These are phyloP conservation scores for Tagetes erecta DNA, from an alignment of 129 eudicot species.

Conservation along the genomic window DNA sequence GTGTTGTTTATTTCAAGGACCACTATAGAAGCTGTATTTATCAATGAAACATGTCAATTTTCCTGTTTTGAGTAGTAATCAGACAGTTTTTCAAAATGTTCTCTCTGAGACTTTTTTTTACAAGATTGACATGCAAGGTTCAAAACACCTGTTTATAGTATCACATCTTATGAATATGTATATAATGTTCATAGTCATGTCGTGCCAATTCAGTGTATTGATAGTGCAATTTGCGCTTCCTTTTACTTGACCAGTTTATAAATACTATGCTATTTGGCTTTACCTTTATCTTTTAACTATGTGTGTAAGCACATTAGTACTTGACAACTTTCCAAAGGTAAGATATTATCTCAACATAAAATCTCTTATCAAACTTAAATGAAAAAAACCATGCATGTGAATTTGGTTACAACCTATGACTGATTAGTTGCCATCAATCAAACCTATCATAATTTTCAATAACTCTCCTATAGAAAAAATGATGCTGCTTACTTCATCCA, in stretches of 20 bases:
- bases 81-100: slow-evolving; percentile 39
- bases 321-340: slow-evolving; percentile 18
- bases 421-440: slow-evolving; percentile 40
- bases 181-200: slow-evolving; percentile 19
- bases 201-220: slow-evolving; percentile 1
- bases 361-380: slow-evolving; percentile 36
- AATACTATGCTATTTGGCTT: not conserved
- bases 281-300: not conserved
- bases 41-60: slow-evolving; percentile 39
- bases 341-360: slow-evolving; percentile 33
- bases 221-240: not conserved
- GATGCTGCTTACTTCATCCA: slow-evolving; percentile 24
- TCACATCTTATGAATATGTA: slow-evolving; percentile 21
- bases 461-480: slow-evolving; percentile 38
- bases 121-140: slow-evolving; percentile 33
- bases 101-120: slow-evolving; percentile 22
- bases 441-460: slow-evolving; percentile 21
- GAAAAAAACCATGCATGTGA: slow-evolving; percentile 72
- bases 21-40: slow-evolving; percentile 19
- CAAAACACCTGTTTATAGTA: slow-evolving; percentile 30
- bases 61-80: slow-evolving; percentile 37
- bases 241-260: not conserved
- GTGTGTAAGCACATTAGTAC: slow-evolving; percentile 17
- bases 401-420: slow-evolving; percentile 60
- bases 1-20: slow-evolving; percentile 32